phyloP scores from a whole-genome alignment of 805 yeast species.

The Nakazawaea anatomiae region DNA sequence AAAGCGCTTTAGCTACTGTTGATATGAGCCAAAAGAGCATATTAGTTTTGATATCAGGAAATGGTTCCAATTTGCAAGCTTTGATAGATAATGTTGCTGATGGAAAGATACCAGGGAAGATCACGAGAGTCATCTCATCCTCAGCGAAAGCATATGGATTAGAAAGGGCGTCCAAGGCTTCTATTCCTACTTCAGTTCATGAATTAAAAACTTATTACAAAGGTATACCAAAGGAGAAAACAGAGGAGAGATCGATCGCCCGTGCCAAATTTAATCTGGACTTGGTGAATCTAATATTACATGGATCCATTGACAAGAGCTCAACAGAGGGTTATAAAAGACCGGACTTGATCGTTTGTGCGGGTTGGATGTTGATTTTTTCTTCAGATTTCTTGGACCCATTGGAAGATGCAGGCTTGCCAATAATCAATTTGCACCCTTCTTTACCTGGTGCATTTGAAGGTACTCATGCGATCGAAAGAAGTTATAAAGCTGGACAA shows the following conservation, averaged over 20 bases:
- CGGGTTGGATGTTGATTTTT: constrained; percentile 96
- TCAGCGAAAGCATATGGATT: constrained; percentile 84
- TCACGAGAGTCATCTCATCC: constrained; percentile 81
- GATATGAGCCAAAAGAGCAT: constrained; percentile 23
- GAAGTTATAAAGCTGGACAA: constrained; percentile 95
- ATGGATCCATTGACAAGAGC: constrained; percentile 34
- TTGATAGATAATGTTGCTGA: constrained; percentile 64
- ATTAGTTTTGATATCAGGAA: constrained; percentile 86
- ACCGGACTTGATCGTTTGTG: constrained; percentile 91
- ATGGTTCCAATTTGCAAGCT: constrained; percentile 95
- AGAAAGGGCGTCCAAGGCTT: constrained; percentile 63
- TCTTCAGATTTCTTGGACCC: constrained; percentile 72
- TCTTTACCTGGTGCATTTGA: constrained; percentile 97
- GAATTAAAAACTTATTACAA: constrained; percentile 67
- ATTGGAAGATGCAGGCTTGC: constrained; percentile 51
- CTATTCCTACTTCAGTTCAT: constrained; percentile 70
- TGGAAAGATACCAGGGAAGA: constrained; percentile 36
- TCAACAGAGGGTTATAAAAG: constrained; percentile 28
- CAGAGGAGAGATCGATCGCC: constrained; percentile 47
- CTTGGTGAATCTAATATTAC: constrained; percentile 60
- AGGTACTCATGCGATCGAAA: constrained; percentile 93
- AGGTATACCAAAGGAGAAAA: constrained; percentile 67
- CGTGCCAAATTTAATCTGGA: constrained; percentile 74
- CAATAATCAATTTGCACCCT: constrained; percentile 91
- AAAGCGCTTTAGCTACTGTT: not conserved